A percentile compares a stretch with the other conserved stretches of the same genome.
Conservation (phyloP, 108 stramenopile genomes). For the Conticribra guillardii region DNA sequence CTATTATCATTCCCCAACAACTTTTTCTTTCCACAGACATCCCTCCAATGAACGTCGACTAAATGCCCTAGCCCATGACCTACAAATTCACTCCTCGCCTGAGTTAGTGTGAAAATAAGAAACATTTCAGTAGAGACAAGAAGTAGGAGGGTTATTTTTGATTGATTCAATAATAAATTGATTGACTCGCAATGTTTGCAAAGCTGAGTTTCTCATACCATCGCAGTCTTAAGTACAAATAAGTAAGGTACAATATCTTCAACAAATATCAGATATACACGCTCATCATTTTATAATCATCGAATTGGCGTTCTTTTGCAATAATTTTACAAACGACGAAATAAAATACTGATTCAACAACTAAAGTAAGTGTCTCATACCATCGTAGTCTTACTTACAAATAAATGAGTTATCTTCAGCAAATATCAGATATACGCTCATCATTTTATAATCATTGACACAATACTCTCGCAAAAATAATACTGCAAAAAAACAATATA, state of each 20-base stretch:
- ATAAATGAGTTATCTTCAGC: neutral
- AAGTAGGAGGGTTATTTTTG: no score
- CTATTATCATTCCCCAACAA: conserved; percentile 1
- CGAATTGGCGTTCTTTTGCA: no score
- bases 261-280: neutral
- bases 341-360: neutral
- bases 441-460: neutral
- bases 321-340: no score
- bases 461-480: no score
- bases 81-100: conserved; percentile 82
- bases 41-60: conserved; percentile 74
- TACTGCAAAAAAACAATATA: no score
- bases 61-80: conserved; percentile 79
- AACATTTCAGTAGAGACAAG: no score
- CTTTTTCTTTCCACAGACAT: conserved; percentile 82
- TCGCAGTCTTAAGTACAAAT: neutral
- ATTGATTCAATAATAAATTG: no score
- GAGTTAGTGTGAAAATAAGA: neutral
- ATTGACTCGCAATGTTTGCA: no score
- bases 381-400: neutral
- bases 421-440: neutral
- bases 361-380: neutral
- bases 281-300: neutral
- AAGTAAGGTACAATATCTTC: no score
- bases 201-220: neutral